phyloP scores from a whole-genome alignment of 257 asterid species.

The Knoxia roxburghii region DNA sequence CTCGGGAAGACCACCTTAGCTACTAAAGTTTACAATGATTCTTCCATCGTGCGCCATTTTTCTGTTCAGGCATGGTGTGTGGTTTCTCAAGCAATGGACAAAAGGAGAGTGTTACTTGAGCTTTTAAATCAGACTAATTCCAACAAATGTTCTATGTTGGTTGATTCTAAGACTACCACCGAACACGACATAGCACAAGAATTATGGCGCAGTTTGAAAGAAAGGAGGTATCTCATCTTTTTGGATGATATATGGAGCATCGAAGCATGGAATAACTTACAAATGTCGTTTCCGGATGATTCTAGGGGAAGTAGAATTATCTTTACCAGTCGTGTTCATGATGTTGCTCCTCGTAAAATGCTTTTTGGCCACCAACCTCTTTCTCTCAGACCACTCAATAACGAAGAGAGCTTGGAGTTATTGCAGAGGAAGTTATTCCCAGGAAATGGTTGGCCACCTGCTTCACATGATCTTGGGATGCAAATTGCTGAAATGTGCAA shows the following conservation, averaged over 20 bases:
- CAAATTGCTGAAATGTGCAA: too few relatives aligned
- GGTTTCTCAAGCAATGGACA: neutral
- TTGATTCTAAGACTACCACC: neutral
- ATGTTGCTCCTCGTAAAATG: neutral
- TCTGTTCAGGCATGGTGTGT: neutral
- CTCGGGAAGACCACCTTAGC: constrained; percentile 15
- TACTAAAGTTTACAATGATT: neutral
- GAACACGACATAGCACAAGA: neutral
- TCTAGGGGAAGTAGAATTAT: constrained; percentile 16
- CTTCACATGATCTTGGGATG: too few relatives aligned
- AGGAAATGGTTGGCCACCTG: too few relatives aligned
- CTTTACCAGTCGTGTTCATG: neutral
- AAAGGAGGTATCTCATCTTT: constrained; percentile 2
- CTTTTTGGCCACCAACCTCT: neutral
- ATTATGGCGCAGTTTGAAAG: neutral
- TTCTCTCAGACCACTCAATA: neutral
- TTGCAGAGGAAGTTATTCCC: too few relatives aligned
- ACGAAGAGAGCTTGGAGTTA: neutral
- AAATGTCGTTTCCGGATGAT: too few relatives aligned
- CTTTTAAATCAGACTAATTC: neutral
- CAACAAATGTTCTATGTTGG: too few relatives aligned
- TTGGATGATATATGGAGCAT: too few relatives aligned
- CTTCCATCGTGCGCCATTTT: neutral
- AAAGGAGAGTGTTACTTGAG: neutral
- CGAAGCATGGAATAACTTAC: too few relatives aligned